Evolutionary conservation across 331 rosid genomes (phyloP), one percentile per base, ranked within the genome.

Genomic region (Cydonia oblonga): DNA sequence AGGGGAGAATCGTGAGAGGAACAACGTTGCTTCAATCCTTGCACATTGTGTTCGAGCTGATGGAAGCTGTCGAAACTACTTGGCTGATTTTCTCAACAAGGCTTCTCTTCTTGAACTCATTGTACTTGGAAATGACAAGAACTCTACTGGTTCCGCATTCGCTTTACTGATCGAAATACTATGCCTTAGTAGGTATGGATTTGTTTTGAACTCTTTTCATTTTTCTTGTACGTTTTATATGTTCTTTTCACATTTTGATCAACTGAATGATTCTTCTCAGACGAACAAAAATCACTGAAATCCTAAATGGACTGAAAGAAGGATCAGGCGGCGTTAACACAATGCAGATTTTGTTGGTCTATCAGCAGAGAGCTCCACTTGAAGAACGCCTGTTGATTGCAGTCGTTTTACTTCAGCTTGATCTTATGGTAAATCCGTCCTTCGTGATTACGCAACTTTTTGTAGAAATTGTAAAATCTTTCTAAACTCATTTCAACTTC

Each of bases 361-460:
- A 83, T 76, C 96, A 87, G 63, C 86, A 74, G 51, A 86, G 84
- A 79, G 86, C 91, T 58, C 76, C 74, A 68, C 83, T 66, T 1
- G 89, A 90, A 78, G 89, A 90, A 54, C 73, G 80, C 33, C 91
- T 91, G 32, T 75, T 88, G 71, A 86, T 81, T 69, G 93, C 98
- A 14, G 81, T 85, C 56, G 82, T 84, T 52, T 44, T 90, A 29
- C 80, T 92, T 80, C 84, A 85, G 71, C 93, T 92, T 83, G 96
- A 92, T 88, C 84, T 88, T 75, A 76, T 87, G 96, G 96, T 92
- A 88, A 90, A 70, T 83, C 69, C 29, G 13, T 61, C 46, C 51
- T 67, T 67, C 7, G 25, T 59, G 16, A 32, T 75, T 68, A 38
- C 61, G 22, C 5, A 32, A 53, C 52, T 53, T 15, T 8, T 58